A percentile compares a stretch with the other conserved stretches of the same genome.
These are phyloP conservation scores for Hortaea werneckii DNA, from an alignment of 2,329 filamentous ascomycete species.

Conservation along the genomic window DNA sequence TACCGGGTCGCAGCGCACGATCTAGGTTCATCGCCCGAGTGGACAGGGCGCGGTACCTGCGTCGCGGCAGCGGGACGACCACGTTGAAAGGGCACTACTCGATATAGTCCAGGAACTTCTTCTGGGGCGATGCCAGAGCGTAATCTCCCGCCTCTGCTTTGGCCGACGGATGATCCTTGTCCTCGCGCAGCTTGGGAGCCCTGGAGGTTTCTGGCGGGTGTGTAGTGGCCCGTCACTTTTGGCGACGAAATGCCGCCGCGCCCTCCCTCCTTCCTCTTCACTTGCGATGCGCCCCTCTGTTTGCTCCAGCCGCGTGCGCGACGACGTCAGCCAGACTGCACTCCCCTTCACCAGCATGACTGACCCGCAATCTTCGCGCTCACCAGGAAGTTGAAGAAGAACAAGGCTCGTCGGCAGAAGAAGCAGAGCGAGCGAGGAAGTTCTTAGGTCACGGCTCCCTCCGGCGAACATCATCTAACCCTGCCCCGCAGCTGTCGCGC, in stretches of 20 bases:
- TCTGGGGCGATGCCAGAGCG: conserved; percentile 37
- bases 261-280: neutral
- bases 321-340: neutral
- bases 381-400: neutral
- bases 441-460: too few relatives aligned
- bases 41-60: too few relatives aligned
- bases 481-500: neutral
- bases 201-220: neutral
- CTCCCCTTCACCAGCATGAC: neutral
- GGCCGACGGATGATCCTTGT: neutral
- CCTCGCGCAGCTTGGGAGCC: neutral
- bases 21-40: too few relatives aligned
- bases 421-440: too few relatives aligned
- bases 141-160: neutral
- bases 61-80: too few relatives aligned
- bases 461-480: neutral
- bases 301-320: neutral
- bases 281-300: neutral
- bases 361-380: neutral
- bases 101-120: conserved; percentile 41
- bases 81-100: conserved; percentile 19
- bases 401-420: neutral
- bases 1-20: too few relatives aligned
- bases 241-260: neutral
- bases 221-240: neutral